Evolutionary conservation across 1,284 basidiomycete species (phyloP).

Genomic region (Ganoderma resinaceum): DNA sequence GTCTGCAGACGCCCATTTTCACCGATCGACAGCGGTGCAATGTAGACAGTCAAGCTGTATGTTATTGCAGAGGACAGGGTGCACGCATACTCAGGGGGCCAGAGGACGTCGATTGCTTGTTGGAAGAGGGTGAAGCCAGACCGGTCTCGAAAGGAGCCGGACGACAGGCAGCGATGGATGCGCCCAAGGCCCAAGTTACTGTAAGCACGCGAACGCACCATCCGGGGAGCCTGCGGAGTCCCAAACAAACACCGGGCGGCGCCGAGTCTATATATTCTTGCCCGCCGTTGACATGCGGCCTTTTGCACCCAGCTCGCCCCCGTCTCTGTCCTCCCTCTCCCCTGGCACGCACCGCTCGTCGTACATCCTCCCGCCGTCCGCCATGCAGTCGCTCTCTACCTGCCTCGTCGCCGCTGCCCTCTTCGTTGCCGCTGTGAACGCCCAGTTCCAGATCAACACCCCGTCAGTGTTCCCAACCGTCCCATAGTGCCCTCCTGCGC

Average conservation of each 20-base stretch:
- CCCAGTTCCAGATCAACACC: conserved; percentile 41
- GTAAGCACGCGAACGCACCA: conserved; percentile 3
- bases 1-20: background rate
- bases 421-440: conserved; percentile 32
- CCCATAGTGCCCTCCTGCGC: background rate
- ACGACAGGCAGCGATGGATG: background rate
- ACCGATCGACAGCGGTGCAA: background rate
- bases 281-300: conserved; percentile 20
- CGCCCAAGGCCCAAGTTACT: too few species aligned
- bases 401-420: conserved; percentile 35
- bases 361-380: conserved; percentile 22
- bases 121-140: background rate
- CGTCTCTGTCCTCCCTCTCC: conserved; percentile 22
- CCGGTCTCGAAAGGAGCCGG: background rate
- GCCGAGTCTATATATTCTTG: conserved; percentile 30
- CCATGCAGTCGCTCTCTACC: conserved; percentile 36
- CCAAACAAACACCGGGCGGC: conserved; percentile 35
- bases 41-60: background rate
- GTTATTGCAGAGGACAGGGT: background rate
- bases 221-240: conserved; percentile 23
- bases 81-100: background rate
- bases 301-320: conserved; percentile 14
- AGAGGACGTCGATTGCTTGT: background rate
- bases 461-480: conserved; percentile 33
- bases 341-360: conserved; percentile 32